These are phyloP conservation scores for Calonectria pseudoreteaudii DNA, from an alignment of 2,329 filamentous ascomycete genomes.

Conservation along the genomic window DNA sequence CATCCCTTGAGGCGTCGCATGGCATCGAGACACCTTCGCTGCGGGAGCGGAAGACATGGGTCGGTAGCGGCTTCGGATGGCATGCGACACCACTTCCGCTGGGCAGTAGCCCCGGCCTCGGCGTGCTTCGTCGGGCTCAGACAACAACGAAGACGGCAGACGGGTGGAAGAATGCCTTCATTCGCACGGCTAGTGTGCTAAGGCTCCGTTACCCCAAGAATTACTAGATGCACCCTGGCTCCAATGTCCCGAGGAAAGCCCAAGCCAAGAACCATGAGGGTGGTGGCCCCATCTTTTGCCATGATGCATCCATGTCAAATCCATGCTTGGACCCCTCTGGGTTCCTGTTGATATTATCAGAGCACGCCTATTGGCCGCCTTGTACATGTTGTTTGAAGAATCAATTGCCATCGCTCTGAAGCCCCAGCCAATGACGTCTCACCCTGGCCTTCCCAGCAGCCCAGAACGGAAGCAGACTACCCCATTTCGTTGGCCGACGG, in stretches of 20 bases:
- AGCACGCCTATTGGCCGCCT: conserved; percentile 40
- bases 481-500: conserved; percentile 3
- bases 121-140: conserved; percentile 13
- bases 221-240: conserved; percentile 16
- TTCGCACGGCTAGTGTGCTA: background rate
- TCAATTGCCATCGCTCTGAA: conserved; percentile 44
- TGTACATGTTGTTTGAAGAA: conserved; percentile 44
- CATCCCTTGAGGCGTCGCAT: background rate
- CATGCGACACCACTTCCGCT: background rate
- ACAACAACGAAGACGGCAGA: conserved; percentile 4
- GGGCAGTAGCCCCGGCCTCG: conserved; percentile 23
- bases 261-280: conserved; percentile 10
- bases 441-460: conserved; percentile 10
- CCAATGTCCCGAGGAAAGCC: conserved; percentile 10
- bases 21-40: background rate
- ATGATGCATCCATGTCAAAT: conserved; percentile 28
- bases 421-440: conserved; percentile 31
- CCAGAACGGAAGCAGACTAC: conserved; percentile 29
- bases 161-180: conserved; percentile 7
- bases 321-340: conserved; percentile 29
- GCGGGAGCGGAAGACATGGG: conserved; percentile 18
- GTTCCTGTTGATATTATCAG: conserved; percentile 38
- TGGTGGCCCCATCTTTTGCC: conserved; percentile 34
- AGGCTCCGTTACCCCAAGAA: conserved; percentile 17
- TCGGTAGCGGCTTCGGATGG: conserved; percentile 7